Evolutionary conservation across 306 rosid species (phyloP), one percentile per base, ranked within the genome.

Genomic region (Dryas octopetala): DNA sequence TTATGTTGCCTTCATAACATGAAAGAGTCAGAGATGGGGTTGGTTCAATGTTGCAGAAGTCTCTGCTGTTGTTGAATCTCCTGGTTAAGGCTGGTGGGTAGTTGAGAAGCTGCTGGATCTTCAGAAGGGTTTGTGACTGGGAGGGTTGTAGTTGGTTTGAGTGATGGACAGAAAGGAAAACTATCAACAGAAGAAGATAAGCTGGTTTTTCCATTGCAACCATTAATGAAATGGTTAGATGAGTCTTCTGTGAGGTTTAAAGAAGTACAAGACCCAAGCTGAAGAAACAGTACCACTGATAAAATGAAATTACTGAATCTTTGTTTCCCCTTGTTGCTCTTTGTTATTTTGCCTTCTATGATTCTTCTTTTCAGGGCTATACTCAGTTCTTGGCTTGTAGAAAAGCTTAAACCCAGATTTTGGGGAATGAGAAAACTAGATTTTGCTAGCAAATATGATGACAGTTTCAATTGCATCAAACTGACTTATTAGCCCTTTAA

Each of bases 1-100:
- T 91, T 46, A 95, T 68, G 15, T 50, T 83, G 38, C 82, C 85
- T 28, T 92, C 93, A 80, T 95, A 92, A 82, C 98, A 95, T 1
- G 74, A 84, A 26, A 90, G 64, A 44, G 97, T 91, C 53, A 95
- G 82, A 68, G 77, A 85, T 44, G 80, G 62, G 12, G 89, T 87
- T 41, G 97, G 91, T 41, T 95, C 97, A 67, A 86, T 80, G 86
- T 73, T 86, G 88, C 97, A 95, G 19, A 83, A 81, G 68, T 86
- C 87, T 61, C 57, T 46, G 78, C 53, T 69, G 76, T n/a, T 70
- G 50, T 44, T 74, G 47, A 88, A 78, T 68, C 68, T 32, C 38
- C 38, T 77, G 69, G 64, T 43, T 62, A 88, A 70, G 71, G 90
- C 72, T 69, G 83, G 78, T 5, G 97, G 97, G 81, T 82, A 83